Evolutionary conservation across 345 rosid genomes (phyloP).

Genomic region (Eucalyptus tenuipes): DNA sequence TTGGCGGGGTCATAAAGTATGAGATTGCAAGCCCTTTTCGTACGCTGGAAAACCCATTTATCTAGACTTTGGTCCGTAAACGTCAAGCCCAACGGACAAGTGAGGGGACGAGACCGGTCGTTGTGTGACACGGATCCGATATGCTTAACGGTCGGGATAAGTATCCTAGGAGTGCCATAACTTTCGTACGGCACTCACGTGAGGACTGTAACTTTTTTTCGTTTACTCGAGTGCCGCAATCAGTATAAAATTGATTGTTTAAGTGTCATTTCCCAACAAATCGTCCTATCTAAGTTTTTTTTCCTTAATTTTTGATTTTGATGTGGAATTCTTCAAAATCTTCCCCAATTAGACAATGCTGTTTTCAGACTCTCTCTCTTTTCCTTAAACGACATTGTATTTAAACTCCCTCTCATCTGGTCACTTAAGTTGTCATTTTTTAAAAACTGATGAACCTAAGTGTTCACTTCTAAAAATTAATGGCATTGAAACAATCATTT

Average conservation of each 20-base stretch:
- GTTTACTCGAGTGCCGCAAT: neutral
- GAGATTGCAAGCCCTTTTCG: neutral
- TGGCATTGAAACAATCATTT: neutral
- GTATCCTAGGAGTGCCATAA: neutral
- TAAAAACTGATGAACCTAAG: neutral
- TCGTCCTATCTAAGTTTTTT: accelerated
- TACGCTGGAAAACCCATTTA: neutral
- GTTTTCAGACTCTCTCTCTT: neutral
- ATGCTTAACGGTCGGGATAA: neutral
- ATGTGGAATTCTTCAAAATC: neutral
- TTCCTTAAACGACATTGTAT: neutral
- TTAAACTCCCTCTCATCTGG: no score
- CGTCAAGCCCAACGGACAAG: neutral
- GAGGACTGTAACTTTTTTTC: neutral
- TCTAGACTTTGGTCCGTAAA: neutral
- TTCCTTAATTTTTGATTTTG: neutral
- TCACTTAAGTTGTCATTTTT: neutral
- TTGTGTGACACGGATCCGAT: neutral
- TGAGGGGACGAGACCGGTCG: neutral
- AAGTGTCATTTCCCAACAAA: neutral
- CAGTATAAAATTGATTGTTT: neutral
- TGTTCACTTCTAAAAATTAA: neutral
- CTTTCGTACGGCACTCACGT: accelerated
- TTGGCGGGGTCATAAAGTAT: neutral
- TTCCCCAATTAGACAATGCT: neutral